Conservation (phyloP, 306 rosid species). For the Astragalus membranaceus region DNA sequence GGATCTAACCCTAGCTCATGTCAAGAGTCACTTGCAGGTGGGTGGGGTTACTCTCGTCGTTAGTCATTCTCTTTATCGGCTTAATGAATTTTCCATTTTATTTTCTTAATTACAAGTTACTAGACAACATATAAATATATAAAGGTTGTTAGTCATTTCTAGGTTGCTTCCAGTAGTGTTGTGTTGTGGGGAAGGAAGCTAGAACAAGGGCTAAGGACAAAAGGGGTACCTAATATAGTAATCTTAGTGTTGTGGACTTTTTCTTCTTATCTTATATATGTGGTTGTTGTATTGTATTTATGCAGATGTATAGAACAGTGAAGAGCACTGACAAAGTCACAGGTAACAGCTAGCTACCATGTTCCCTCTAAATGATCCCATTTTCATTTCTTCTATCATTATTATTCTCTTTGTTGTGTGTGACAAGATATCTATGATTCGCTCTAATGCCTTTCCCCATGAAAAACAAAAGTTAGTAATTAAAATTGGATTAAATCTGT, state of each 20-base stretch:
- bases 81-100: neutral
- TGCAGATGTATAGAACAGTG: conserved; percentile 99
- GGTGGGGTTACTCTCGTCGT: neutral
- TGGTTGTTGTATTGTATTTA: conserved; percentile 18
- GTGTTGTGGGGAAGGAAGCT: no score
- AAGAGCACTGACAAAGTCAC: conserved; percentile 74
- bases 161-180: conserved; percentile 16
- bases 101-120: neutral
- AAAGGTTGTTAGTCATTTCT: neutral
- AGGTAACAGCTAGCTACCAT: conserved; percentile 45
- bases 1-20: conserved; percentile 96
- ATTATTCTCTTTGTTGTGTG: conserved; percentile 45
- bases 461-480: conserved; percentile 8
- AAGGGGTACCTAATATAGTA: conserved; percentile 29
- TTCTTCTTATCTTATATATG: conserved; percentile 17
- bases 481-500: neutral
- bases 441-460: conserved; percentile 17
- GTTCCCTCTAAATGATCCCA: no score
- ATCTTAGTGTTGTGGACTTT: conserved; percentile 30
- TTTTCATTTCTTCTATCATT: conserved; percentile 15
- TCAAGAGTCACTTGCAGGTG: conserved; percentile 98
- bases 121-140: neutral
- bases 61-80: neutral
- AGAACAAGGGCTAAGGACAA: conserved; percentile 52
- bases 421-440: conserved; percentile 39